phyloP scores from a whole-genome alignment of 257 asterid genomes.

The Thymus mandschuricus region DNA sequence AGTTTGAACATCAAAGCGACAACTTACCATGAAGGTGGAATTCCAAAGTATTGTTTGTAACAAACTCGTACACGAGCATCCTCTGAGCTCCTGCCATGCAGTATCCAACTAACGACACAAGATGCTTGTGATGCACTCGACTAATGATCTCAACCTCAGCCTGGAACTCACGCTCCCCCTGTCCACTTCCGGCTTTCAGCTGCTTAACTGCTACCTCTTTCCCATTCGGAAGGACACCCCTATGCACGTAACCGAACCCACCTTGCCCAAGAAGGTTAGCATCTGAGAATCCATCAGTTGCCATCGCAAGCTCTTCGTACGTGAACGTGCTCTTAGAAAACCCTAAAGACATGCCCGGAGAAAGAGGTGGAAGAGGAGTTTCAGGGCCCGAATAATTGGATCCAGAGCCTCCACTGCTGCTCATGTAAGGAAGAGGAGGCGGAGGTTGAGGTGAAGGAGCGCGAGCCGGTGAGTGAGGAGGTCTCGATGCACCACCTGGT shows the following conservation, averaged over 20 bases:
- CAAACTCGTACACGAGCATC: slow-evolving; percentile 91
- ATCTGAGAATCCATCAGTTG: slow-evolving; percentile 87
- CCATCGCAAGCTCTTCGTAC: slow-evolving; percentile 80
- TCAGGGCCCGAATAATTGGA: slow-evolving; percentile 70
- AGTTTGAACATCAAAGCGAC: slow-evolving; percentile 13
- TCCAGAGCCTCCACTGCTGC: slow-evolving; percentile 81
- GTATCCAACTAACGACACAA: slow-evolving; percentile 94
- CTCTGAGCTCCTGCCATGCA: slow-evolving; percentile 70
- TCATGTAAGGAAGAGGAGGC: slow-evolving; percentile 52
- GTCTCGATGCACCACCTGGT: slow-evolving; percentile 58
- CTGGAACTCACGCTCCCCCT: slow-evolving; percentile 90
- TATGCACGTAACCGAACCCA: slow-evolving; percentile 93
- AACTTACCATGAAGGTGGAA: slow-evolving; percentile 78
- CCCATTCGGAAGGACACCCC: slow-evolving; percentile 83
- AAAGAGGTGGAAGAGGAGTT: slow-evolving; percentile 59
- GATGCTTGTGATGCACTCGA: slow-evolving; percentile 94
- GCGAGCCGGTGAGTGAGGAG: slow-evolving; percentile 52
- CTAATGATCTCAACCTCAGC: slow-evolving; percentile 98
- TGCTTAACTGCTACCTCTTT: slow-evolving; percentile 89
- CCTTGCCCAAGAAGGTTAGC: slow-evolving; percentile 98
- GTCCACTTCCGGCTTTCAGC: slow-evolving; percentile 94
- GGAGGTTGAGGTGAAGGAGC: slow-evolving; percentile 52
- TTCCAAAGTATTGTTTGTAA: slow-evolving; percentile 77
- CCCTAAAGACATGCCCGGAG: slow-evolving; percentile 67
- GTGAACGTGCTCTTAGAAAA: slow-evolving; percentile 73